Evolutionary conservation across 768 basidiomycete species (phyloP), one percentile per base, ranked within the genome.

Genomic region (Neoboletus magnificus): DNA sequence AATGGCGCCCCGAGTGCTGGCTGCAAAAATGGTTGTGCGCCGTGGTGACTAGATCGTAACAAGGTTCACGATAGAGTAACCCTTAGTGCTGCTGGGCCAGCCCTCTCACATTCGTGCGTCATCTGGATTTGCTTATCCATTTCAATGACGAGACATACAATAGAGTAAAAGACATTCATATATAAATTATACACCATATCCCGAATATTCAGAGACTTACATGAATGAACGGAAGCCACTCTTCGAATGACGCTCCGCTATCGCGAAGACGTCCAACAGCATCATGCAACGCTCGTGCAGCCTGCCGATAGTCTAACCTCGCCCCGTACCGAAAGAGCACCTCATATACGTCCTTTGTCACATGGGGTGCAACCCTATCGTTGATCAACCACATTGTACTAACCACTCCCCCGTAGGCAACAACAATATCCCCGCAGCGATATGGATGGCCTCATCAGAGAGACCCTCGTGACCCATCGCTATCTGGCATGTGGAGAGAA

Each of bases 321-420:
- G n/a, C 4, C 18, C n/a, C 18, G 2, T n/a, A n/a, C 9, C 18
- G n/a, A 39, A 39, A n/a, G 18, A 39, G 37, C 3, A n/a, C 9
- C n/a, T n/a, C 18, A 9, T 39, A 39, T n/a, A 39, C 37, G n/a
- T 39, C 37, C 18, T 39, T 39, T n/a, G 37, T n/a, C 4, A 39
- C 18, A 5, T 4, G 8, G 3, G 37, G 37, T n/a, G 37, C n/a
- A 39, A 39, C 18, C 37, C 58, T 54, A 55, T 80, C 79, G 16
- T 55, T 57, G 39, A 77, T 74, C 15, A 69, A 71, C 78, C 78
- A 79, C 74, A 79, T 69, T 16, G 79, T 79, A 5, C 66, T 77
- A 27, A 79, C 64, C 36, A 37, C 36, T 5, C 36, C 36, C 8
- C 36, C 18, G 6, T 37, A 37, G 1, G 36, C 36, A 18, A 37